Evolutionary conservation across 257 asterid species (phyloP).

Genomic region (Orobanche coerulescens): DNA sequence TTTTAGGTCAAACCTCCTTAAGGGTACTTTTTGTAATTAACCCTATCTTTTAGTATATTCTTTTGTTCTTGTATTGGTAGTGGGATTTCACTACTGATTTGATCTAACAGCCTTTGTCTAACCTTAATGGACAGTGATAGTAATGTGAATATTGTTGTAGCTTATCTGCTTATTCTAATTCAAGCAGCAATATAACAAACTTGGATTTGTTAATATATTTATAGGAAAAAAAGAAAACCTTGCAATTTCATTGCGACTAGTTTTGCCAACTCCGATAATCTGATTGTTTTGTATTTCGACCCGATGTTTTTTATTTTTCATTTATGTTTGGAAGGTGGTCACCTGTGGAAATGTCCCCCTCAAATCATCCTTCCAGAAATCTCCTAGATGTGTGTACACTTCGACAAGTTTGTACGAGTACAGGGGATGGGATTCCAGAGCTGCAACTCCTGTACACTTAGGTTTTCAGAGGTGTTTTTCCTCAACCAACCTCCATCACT

Average conservation of each 20-base stretch:
- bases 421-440: slow-evolving; percentile 73
- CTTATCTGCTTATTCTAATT: too few relatives aligned
- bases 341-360: slow-evolving; percentile 88
- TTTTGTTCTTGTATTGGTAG: background rate
- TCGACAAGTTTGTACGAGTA: slow-evolving; percentile 73
- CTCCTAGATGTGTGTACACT: slow-evolving; percentile 81
- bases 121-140: too few relatives aligned
- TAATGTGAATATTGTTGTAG: too few relatives aligned
- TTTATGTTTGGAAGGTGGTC: slow-evolving; percentile 55
- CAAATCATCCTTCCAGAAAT: slow-evolving; percentile 77
- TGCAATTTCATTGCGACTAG: background rate
- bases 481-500: too few relatives aligned
- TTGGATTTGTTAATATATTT: background rate
- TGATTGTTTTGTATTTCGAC: background rate
- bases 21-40: too few relatives aligned
- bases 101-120: background rate
- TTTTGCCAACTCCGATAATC: background rate
- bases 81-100: background rate
- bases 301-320: too few relatives aligned
- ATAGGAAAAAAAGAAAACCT: too few relatives aligned
- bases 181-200: too few relatives aligned
- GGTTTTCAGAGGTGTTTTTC: slow-evolving; percentile 60
- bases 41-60: too few relatives aligned
- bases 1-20: too few relatives aligned
- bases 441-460: slow-evolving; percentile 66